Evolutionary conservation across 139 green algal species (phyloP), one percentile per base, ranked within the genome.

Genomic region (Ettlia oleoabundans): DNA sequence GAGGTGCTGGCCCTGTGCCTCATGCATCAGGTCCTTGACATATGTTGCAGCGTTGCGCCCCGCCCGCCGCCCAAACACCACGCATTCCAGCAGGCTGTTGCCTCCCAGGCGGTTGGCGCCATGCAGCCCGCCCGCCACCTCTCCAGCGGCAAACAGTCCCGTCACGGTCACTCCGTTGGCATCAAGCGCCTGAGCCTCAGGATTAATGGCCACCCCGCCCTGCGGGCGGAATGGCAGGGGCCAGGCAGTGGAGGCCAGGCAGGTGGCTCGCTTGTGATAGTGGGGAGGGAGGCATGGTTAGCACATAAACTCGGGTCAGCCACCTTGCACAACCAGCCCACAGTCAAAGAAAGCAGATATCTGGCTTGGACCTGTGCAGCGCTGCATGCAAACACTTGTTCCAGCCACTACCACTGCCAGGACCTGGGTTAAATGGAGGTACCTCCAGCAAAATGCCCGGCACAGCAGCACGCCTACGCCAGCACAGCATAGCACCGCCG

Each of bases 71-170:
- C 97, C 97, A 90, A 99, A 99, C 32, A 99, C 96, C 22, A 98
- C 96, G 75, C 99, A 99, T 84, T 99, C 97, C 30, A 99, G 94
- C 86, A 99, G 86, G 26, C 87, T 95, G 92, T 99, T 99, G 64
- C 97, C 97, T 62, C 97, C 97, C 64, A 99, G 91, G 28, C 97
- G 88, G 91, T 99, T 99, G 82, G 94, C 95, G 28, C 96, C 96
- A 85, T 99, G 96, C 78, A 99, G 93, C 35, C 97, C 97, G 73
- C 89, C 97, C 5, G 94, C 94, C 1, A 94, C 96, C 89, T 99
- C 97, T 0, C 97, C 97, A 4, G 95, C 95, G 0, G 95, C 97
- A 81, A 98, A 90, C 15, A 99, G 93, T 37, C 97, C 97, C 0
- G 94, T 93, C 41, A 99, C 92, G 3, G 85, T 72, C 18, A 32